phyloP scores from a whole-genome alignment of 805 yeast species.

The Danielia oregonensis region DNA sequence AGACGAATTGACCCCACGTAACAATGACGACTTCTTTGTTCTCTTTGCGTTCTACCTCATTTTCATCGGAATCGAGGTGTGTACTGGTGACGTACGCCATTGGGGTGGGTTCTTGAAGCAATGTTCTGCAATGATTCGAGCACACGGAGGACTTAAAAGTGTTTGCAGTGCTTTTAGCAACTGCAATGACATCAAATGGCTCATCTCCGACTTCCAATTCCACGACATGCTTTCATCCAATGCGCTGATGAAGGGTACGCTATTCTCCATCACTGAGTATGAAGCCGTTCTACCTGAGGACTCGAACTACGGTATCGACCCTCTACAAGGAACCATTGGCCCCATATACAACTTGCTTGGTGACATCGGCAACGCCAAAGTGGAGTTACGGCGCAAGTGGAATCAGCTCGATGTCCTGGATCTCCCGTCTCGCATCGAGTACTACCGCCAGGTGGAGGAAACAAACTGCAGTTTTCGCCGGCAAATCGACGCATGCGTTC shows the following conservation, averaged over 20 bases:
- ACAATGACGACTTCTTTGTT: conserved; percentile 12
- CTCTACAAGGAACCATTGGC: conserved; percentile 14
- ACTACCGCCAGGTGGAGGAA: conserved; percentile 7
- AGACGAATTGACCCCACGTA: conserved; percentile 9
- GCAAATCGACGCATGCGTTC: conserved; percentile 8
- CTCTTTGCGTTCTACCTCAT: conserved; percentile 18
- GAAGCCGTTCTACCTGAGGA: conserved; percentile 10
- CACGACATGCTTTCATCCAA: conserved; percentile 18
- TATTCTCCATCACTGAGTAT: conserved; percentile 13
- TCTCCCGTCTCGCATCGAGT: conserved; percentile 3
- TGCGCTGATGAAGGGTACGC: conserved; percentile 15
- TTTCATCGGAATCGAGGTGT: conserved; percentile 18
- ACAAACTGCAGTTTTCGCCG: conserved; percentile 2
- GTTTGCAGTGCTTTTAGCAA: conserved; percentile 10
- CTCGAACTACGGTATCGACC: conserved; percentile 16
- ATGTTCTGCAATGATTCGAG: conserved; percentile 11
- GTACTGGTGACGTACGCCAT: conserved; percentile 19
- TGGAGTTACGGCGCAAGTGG: conserved; percentile 8
- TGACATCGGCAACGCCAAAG: conserved; percentile 11
- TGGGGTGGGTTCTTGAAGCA: conserved; percentile 17
- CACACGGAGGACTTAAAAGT: conserved; percentile 13
- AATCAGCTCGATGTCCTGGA: neutral
- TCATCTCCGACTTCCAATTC: conserved; percentile 17
- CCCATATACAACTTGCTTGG: conserved; percentile 15
- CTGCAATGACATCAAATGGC: conserved; percentile 19